Conservation (phyloP, 768 basidiomycete genomes). For the Leccinum aurantiacum region DNA sequence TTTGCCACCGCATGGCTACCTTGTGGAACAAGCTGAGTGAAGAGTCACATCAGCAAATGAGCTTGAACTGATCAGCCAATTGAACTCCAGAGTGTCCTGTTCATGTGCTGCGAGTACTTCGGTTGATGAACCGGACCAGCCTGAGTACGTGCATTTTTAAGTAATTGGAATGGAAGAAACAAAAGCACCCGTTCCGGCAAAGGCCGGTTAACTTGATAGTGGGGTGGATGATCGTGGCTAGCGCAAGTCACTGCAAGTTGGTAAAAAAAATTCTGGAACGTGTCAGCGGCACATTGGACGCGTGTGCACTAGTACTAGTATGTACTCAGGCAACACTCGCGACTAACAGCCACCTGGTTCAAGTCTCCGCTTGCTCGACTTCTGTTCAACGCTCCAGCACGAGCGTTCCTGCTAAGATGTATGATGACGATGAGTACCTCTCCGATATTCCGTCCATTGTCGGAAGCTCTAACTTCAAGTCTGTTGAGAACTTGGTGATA, state of each 20-base stretch:
- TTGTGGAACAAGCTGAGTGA: conserved; percentile 1
- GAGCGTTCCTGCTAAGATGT: no score
- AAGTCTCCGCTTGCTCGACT: no score
- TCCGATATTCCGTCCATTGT: no score
- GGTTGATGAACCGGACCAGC: neutral
- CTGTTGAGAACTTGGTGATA: no score
- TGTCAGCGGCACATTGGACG: neutral
- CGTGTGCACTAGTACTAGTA: neutral
- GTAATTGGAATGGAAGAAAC: neutral
- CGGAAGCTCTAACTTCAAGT: no score
- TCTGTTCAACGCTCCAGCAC: no score
- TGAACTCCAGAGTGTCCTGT: neutral
- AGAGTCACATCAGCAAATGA: neutral
- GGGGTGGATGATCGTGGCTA: no score
- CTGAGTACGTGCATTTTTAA: neutral
- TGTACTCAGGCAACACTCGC: neutral
- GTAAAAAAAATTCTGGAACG: neutral
- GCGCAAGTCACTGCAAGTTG: neutral
- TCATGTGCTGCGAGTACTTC: neutral
- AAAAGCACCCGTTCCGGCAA: neutral
- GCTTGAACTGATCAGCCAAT: neutral
- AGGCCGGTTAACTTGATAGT: neutral
- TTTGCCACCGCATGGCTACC: conserved; percentile 6
- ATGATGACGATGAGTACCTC: no score
- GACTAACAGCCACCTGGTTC: no score